These are phyloP conservation scores for Fraxinus anomala DNA, from an alignment of 257 asterid species.

Conservation along the genomic window DNA sequence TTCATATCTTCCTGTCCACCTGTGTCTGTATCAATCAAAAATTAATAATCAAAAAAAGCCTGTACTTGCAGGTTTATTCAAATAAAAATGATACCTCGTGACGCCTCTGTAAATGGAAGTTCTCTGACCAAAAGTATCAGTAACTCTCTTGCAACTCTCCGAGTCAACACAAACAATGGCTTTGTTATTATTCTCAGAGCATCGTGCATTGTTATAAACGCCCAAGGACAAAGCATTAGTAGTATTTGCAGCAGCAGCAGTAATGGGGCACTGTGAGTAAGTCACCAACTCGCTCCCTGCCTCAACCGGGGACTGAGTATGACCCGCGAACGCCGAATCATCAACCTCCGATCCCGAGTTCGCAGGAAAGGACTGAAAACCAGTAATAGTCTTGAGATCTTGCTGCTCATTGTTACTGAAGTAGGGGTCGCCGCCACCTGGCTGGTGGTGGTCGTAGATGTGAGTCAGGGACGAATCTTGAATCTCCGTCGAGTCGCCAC, in stretches of 20 bases:
- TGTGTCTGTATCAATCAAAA: constrained; percentile 53
- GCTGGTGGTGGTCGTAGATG: constrained; percentile 56
- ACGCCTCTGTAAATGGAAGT: constrained; percentile 97
- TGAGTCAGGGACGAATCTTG: constrained; percentile 76
- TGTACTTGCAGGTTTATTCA: too few species aligned
- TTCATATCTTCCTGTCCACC: constrained; percentile 99
- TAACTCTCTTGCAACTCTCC: constrained; percentile 54
- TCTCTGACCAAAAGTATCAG: constrained; percentile 90
- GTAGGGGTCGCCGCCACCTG: constrained; percentile 32
- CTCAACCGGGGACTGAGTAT: constrained; percentile 62
- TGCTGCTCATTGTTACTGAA: constrained; percentile 47
- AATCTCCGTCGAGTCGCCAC: constrained; percentile 71
- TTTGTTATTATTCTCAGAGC: constrained; percentile 25
- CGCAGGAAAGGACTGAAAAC: constrained; percentile 65
- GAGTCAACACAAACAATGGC: constrained; percentile 56
- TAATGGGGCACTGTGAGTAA: constrained; percentile 44
- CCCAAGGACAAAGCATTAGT: constrained; percentile 52
- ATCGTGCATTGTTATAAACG: constrained; percentile 28
- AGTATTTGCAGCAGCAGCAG: constrained; percentile 17
- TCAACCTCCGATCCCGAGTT: constrained; percentile 90
- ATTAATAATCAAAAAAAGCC: background rate
- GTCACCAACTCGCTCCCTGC: constrained; percentile 59
- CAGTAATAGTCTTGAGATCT: constrained; percentile 57
- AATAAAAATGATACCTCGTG: constrained; percentile 53
- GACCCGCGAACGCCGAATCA: constrained; percentile 63